Conservation (phyloP, 2,329 filamentous ascomycete species). For the Scleromitrula shiraiana region DNA sequence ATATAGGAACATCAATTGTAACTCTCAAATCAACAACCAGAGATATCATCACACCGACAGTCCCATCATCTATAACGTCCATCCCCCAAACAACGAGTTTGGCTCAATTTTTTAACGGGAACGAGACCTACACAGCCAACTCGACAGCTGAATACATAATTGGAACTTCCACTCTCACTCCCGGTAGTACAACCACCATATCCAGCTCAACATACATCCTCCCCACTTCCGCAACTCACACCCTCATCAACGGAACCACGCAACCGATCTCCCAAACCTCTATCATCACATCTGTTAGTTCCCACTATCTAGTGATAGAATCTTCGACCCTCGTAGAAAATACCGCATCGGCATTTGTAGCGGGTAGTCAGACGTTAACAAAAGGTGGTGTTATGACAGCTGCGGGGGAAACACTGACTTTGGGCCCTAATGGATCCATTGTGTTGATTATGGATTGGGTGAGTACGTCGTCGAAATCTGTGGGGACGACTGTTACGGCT, state of each 20-base stretch:
- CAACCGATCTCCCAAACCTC: background rate
- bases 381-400: background rate
- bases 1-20: background rate
- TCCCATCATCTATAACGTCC: background rate
- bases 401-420: background rate
- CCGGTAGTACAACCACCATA: slow-evolving; percentile 1
- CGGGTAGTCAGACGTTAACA: background rate
- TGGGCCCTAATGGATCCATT: background rate
- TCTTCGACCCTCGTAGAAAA: background rate
- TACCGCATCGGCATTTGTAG: background rate
- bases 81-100: background rate
- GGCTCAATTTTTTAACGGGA: background rate
- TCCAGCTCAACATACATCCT: background rate
- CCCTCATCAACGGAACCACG: background rate
- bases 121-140: background rate
- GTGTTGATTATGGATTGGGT: slow-evolving; percentile 6
- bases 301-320: background rate
- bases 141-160: slow-evolving; percentile 6
- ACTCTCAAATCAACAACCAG: background rate
- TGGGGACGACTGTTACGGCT: background rate
- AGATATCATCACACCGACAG: background rate
- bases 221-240: background rate
- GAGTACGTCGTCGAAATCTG: background rate
- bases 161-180: slow-evolving; percentile 10
- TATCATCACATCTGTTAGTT: background rate